Percentiles rank a stretch among this genome's conserved stretches.
phyloP scores from a whole-genome alignment of 129 eudicot genomes.

The Dittrichia graveolens region DNA sequence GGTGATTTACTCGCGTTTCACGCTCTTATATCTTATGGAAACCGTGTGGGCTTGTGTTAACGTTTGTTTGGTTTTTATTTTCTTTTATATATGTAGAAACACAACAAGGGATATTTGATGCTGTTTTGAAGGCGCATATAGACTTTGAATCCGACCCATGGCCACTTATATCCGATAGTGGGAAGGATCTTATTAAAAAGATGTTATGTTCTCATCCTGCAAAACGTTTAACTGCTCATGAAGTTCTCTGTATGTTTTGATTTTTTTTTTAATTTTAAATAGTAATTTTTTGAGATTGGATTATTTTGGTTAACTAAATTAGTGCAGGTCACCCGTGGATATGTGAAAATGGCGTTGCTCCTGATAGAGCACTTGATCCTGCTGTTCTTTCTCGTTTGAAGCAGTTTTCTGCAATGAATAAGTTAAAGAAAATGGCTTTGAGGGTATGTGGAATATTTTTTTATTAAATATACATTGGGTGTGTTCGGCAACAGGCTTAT shows the following conservation, averaged over 20 bases:
- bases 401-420: conserved; percentile 95
- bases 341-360: conserved; percentile 96
- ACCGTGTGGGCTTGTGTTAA: not conserved
- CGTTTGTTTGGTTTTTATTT: not conserved
- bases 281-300: no score
- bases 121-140: not conserved
- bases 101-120: not conserved
- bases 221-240: conserved; percentile 24
- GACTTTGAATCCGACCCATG: not conserved
- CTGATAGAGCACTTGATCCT: conserved; percentile 90
- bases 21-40: not conserved
- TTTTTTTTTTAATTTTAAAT: no score
- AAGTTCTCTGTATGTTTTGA: not conserved
- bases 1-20: conserved; percentile 31
- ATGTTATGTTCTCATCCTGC: not conserved
- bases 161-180: not conserved
- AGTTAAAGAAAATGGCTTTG: conserved; percentile 94
- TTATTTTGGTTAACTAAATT: no score
- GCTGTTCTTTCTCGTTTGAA: conserved; percentile 98
- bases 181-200: not conserved
- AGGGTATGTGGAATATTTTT: conserved; percentile 58
- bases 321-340: conserved; percentile 57
- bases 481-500: no score
- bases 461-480: no score
- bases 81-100: not conserved